These are phyloP conservation scores for Amanita molliuscula DNA, from an alignment of 768 basidiomycete genomes.

Conservation along the genomic window DNA sequence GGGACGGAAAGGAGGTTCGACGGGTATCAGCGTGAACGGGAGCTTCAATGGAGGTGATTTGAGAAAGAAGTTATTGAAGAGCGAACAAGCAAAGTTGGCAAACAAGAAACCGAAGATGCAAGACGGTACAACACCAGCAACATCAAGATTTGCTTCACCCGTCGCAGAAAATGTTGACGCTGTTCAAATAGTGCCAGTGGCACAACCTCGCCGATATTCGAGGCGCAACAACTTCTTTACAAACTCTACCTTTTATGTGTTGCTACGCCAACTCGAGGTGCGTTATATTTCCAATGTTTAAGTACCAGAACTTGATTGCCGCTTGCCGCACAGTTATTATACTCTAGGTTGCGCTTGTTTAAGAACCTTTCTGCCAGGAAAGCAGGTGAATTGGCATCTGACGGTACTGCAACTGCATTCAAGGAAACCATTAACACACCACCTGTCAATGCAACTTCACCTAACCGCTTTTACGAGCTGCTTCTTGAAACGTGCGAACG, in stretches of 20 bases:
- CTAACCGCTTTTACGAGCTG: conserved; percentile 70
- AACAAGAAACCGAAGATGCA: conserved; percentile 47
- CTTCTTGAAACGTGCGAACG: conserved; percentile 82
- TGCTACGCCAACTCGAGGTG: conserved; percentile 83
- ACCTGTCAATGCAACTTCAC: conserved; percentile 19
- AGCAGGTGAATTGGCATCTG: conserved; percentile 15
- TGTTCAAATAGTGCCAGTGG: not conserved
- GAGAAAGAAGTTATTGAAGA: conserved; percentile 73
- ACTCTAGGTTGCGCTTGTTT: conserved; percentile 71
- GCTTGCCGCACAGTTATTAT: conserved; percentile 49
- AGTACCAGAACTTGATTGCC: not conserved
- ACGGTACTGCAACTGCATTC: conserved; percentile 9
- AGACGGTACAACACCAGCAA: conserved; percentile 39
- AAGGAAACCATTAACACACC: conserved; percentile 17
- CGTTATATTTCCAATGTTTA: conserved; percentile 13
- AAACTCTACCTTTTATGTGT: conserved; percentile 81
- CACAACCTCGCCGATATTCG: conserved; percentile 12
- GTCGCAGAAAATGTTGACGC: conserved; percentile 34
- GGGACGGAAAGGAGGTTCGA: conserved; percentile 13
- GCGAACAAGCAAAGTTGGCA: conserved; percentile 69
- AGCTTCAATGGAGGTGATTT: conserved; percentile 44
- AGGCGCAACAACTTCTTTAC: conserved; percentile 67
- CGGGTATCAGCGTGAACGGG: conserved; percentile 15
- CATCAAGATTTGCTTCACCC: conserved; percentile 58
- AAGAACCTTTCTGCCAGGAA: conserved; percentile 55